Conservation (phyloP, 169 alveolate species). For the Besnoitia besnoiti region DNA sequence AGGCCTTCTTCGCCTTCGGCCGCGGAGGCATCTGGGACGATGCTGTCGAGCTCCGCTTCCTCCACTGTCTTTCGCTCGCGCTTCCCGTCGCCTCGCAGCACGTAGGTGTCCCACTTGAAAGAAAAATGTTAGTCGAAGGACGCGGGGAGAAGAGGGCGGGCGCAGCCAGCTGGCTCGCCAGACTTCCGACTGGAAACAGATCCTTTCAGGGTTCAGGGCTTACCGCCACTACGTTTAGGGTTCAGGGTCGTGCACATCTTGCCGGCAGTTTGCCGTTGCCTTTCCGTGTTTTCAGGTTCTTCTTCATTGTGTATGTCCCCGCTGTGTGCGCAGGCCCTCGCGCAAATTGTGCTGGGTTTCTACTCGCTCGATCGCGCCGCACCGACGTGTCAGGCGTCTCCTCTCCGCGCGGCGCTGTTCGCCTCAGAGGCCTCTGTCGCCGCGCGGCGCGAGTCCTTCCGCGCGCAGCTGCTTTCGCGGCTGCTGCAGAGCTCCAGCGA, state of each 20-base stretch:
- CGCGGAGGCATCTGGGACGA: not conserved
- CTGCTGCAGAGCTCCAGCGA: not conserved
- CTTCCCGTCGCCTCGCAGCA: not conserved
- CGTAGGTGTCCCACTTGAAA: not conserved
- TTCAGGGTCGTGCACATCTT: too few species aligned
- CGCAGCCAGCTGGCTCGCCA: not conserved
- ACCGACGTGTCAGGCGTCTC: not conserved
- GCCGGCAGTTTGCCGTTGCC: not conserved
- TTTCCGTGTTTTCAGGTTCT: not conserved
- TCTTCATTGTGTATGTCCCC: not conserved
- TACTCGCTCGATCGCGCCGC: not conserved
- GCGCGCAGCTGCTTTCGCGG: not conserved
- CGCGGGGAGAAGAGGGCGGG: too few species aligned
- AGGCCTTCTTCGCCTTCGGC: not conserved
- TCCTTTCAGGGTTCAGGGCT: not conserved
- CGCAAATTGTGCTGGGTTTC: slow-evolving; percentile 2
- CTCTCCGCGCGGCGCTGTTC: not conserved
- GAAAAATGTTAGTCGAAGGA: too few species aligned
- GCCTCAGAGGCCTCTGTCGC: not conserved
- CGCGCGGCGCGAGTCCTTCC: not conserved
- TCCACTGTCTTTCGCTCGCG: not conserved
- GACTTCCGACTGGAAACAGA: not conserved
- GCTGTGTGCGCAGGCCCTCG: not conserved
- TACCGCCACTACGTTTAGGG: too few species aligned
- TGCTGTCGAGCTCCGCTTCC: not conserved